Conservation (phyloP, 345 rosid genomes). For the Xanthoceras sorbifolium region DNA sequence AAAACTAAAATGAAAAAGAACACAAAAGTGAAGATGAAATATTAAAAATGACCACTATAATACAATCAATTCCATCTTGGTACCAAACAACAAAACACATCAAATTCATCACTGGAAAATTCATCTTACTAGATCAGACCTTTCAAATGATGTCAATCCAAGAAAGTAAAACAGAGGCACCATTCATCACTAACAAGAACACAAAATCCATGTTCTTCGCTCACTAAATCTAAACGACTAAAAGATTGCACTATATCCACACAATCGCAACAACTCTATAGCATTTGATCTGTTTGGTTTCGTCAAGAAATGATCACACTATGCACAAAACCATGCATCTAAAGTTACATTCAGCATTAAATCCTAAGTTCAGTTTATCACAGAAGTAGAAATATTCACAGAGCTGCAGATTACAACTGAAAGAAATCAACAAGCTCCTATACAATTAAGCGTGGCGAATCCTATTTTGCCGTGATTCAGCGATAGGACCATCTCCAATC, state of each 20-base stretch:
- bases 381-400: background rate
- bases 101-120: too few species aligned
- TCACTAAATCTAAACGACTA: background rate
- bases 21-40: too few species aligned
- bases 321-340: background rate
- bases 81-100: too few species aligned
- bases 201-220: background rate
- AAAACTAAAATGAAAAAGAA: too few species aligned
- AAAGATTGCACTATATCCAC: background rate
- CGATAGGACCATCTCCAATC: conserved; percentile 36
- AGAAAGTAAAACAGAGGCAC: too few species aligned
- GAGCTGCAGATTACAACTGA: background rate
- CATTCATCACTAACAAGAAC: too few species aligned
- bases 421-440: background rate
- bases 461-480: conserved; percentile 4
- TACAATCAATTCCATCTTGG: too few species aligned
- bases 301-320: background rate
- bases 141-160: too few species aligned
- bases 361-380: background rate
- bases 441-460: background rate
- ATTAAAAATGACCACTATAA: too few species aligned
- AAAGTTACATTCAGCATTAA: background rate
- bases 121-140: too few species aligned
- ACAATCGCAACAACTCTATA: background rate
- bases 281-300: background rate